A percentile compares a stretch with the other conserved stretches of the same genome.
These are phyloP conservation scores for Rhytidiadelphus loreus DNA, from an alignment of 225 moss, liverwort and hornwort species.

Conservation along the genomic window DNA sequence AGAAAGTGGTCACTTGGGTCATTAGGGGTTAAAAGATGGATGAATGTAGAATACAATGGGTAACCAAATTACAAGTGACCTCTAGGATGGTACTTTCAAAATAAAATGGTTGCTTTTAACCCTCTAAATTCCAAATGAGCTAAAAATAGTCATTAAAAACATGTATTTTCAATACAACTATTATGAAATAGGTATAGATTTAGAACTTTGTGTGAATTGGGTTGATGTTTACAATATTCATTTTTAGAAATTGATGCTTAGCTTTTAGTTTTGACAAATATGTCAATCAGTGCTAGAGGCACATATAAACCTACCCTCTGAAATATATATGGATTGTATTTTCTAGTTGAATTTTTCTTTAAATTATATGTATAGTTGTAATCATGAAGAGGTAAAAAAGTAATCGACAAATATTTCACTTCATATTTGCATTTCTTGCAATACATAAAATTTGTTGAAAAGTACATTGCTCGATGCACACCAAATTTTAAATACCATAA, in stretches of 20 bases:
- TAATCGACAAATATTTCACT: neutral
- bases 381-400: neutral
- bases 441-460: neutral
- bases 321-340: neutral
- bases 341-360: neutral
- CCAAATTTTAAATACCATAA: neutral
- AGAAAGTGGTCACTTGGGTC: no score
- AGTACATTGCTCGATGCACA: neutral
- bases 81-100: neutral
- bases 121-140: accelerated
- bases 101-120: neutral
- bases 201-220: accelerated
- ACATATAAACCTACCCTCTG: neutral
- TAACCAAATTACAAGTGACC: neutral
- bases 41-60: neutral
- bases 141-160: neutral
- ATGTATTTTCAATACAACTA: neutral
- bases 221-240: accelerated
- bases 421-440: neutral
- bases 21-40: neutral
- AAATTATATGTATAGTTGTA: neutral
- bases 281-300: accelerated
- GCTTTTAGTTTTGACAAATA: neutral
- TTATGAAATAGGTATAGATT: neutral
- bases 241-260: neutral